Conservation (phyloP, 108 stramenopile genomes). For the Cafeteria roenbergensis region DNA sequence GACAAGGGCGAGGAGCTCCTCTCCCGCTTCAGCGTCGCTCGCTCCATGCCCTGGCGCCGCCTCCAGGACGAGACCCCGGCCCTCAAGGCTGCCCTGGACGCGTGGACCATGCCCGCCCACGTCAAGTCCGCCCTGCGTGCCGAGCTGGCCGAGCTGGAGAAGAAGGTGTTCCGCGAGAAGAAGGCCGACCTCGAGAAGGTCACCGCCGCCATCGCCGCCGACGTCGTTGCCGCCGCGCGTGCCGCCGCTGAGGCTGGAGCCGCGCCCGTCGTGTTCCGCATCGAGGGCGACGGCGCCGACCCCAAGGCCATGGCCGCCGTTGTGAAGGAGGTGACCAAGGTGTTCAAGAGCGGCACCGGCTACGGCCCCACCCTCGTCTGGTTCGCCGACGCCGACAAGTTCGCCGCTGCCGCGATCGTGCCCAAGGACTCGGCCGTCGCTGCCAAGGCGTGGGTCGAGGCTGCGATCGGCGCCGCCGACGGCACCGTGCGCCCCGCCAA, state of each 20-base stretch:
- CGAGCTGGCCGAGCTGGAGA: conserved; percentile 40
- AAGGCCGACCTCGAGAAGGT: conserved; percentile 54
- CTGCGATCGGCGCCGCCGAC: too few species aligned
- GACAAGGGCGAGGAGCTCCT: conserved; percentile 57
- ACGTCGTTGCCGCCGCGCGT: conserved; percentile 48
- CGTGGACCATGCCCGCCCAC: conserved; percentile 47
- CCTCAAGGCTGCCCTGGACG: conserved; percentile 24
- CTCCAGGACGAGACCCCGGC: conserved; percentile 13
- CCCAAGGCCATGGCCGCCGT: too few species aligned
- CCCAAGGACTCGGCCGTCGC: too few species aligned
- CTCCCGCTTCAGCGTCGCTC: conserved; percentile 37
- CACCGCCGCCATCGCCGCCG: conserved; percentile 40
- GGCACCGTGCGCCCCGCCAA: too few species aligned
- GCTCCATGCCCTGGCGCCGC: conserved; percentile 8
- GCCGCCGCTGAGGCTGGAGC: conserved; percentile 37
- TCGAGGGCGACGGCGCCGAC: too few species aligned
- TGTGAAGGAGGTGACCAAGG: too few species aligned
- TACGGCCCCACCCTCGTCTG: too few species aligned
- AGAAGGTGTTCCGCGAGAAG: conserved; percentile 64
- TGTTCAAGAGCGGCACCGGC: too few species aligned
- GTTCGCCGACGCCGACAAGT: too few species aligned
- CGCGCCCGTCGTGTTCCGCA: too few species aligned
- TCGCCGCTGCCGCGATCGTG: too few species aligned
- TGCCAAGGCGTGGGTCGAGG: too few species aligned
- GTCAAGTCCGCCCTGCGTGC: conserved; percentile 60